Conservation (phyloP, 352 stramenopile species). For the Globisporangium carolinianum region DNA sequence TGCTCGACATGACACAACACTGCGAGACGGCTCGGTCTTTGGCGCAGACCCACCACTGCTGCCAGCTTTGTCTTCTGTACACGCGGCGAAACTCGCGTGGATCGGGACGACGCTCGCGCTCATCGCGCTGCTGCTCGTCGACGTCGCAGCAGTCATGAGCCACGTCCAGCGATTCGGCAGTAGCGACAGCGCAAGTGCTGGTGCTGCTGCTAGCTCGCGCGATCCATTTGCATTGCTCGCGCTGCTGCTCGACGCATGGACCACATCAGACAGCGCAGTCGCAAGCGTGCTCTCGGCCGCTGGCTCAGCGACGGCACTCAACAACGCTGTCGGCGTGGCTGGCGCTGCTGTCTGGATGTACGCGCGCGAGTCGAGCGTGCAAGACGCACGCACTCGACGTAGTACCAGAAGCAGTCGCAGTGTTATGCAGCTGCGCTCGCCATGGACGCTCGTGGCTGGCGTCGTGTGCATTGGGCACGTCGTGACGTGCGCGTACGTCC, state of each 20-base stretch:
- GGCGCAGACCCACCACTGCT: slow-evolving; percentile 6
- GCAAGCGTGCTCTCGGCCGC: not conserved
- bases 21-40: slow-evolving; percentile 1
- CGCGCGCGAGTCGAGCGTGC: slow-evolving; percentile 24
- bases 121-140: slow-evolving; percentile 49
- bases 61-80: not conserved
- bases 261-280: not conserved
- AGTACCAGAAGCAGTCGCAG: not conserved
- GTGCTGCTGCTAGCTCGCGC: not conserved
- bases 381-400: not conserved
- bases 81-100: slow-evolving; percentile 33
- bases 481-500: slow-evolving; percentile 52
- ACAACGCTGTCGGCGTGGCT: slow-evolving; percentile 38
- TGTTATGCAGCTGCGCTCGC: not conserved
- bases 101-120: slow-evolving; percentile 28
- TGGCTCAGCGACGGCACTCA: slow-evolving; percentile 23
- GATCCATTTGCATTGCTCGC: slow-evolving; percentile 29
- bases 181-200: not conserved
- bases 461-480: slow-evolving; percentile 52
- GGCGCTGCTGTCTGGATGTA: slow-evolving; percentile 55
- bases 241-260: slow-evolving; percentile 7
- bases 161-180: not conserved
- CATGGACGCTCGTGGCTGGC: slow-evolving; percentile 12
- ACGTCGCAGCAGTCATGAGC: slow-evolving; percentile 41
- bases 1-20: too few relatives aligned